Conservation (phyloP, 1,284 basidiomycete species). For the Apiotrichum brassicae region DNA sequence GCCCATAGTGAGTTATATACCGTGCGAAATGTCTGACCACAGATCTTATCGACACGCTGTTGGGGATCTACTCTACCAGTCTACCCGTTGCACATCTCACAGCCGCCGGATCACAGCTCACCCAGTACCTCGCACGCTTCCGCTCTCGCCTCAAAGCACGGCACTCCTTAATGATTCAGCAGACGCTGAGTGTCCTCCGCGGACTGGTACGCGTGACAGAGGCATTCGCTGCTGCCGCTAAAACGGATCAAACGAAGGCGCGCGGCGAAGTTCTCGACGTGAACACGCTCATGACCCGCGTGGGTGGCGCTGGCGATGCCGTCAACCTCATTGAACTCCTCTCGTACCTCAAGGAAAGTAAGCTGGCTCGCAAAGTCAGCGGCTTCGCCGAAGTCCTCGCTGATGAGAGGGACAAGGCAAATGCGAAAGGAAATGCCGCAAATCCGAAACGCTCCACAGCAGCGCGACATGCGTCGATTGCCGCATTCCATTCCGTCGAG, state of each 20-base stretch:
- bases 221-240: constrained; percentile 49
- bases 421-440: not conserved
- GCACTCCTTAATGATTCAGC: constrained; percentile 1
- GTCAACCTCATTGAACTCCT: constrained; percentile 77
- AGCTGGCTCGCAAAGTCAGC: constrained; percentile 65
- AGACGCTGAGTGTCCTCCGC: constrained; percentile 33
- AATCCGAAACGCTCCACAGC: constrained; percentile 7
- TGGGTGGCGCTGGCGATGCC: constrained; percentile 59
- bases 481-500: constrained; percentile 78
- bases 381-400: constrained; percentile 65
- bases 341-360: constrained; percentile 74
- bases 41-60: constrained; percentile 81
- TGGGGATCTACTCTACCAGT: constrained; percentile 73
- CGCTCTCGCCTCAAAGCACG: constrained; percentile 34
- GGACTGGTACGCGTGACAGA: constrained; percentile 58
- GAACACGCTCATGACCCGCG: constrained; percentile 56
- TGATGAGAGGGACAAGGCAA: constrained; percentile 20
- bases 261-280: constrained; percentile 42
- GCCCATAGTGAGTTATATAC: constrained; percentile 70
- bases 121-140: constrained; percentile 51
- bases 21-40: not conserved
- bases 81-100: constrained; percentile 48
- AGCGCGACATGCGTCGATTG: constrained; percentile 50
- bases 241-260: constrained; percentile 24
- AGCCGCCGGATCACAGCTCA: not conserved